Percentiles rank a stretch among this genome's conserved stretches.
Conservation (phyloP, 148 eudicot genomes). For the Polygonum aviculare region DNA sequence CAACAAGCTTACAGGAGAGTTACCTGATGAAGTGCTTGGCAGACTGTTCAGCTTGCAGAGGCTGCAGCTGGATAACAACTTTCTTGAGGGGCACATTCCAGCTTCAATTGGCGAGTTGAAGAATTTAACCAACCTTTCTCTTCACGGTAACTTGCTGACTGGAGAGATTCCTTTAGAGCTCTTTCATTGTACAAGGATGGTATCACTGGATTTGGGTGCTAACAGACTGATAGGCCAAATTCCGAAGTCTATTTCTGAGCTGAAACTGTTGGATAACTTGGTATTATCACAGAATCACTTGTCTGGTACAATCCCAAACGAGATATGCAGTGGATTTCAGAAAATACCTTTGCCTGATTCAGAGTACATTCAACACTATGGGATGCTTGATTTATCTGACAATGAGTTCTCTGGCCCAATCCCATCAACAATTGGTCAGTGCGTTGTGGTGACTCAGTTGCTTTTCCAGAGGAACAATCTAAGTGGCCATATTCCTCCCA, state of each 20-base stretch:
- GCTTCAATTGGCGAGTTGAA: slow-evolving; percentile 49
- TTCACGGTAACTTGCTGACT: slow-evolving; percentile 59
- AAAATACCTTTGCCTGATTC: slow-evolving; percentile 75
- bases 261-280: slow-evolving; percentile 68
- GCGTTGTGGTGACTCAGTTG: slow-evolving; percentile 50
- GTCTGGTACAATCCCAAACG: slow-evolving; percentile 72
- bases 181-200: slow-evolving; percentile 55
- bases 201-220: slow-evolving; percentile 70
- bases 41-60: slow-evolving; percentile 46
- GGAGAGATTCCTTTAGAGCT: slow-evolving; percentile 66
- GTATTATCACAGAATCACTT: slow-evolving; percentile 58
- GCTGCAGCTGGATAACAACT: slow-evolving; percentile 61
- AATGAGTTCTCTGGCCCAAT: slow-evolving; percentile 64
- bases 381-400: slow-evolving; percentile 84
- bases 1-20: slow-evolving; percentile 57
- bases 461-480: slow-evolving; percentile 57
- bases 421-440: slow-evolving; percentile 54
- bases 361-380: slow-evolving; percentile 79
- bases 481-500: slow-evolving; percentile 59
- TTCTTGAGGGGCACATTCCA: slow-evolving; percentile 66
- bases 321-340: slow-evolving; percentile 81
- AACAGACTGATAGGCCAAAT: slow-evolving; percentile 57
- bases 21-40: slow-evolving; percentile 39
- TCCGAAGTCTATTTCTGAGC: slow-evolving; percentile 49
- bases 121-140: slow-evolving; percentile 79